These are phyloP conservation scores for Annulohypoxylon bovei DNA, from an alignment of 495 filamentous ascomycete genomes.

Conservation along the genomic window DNA sequence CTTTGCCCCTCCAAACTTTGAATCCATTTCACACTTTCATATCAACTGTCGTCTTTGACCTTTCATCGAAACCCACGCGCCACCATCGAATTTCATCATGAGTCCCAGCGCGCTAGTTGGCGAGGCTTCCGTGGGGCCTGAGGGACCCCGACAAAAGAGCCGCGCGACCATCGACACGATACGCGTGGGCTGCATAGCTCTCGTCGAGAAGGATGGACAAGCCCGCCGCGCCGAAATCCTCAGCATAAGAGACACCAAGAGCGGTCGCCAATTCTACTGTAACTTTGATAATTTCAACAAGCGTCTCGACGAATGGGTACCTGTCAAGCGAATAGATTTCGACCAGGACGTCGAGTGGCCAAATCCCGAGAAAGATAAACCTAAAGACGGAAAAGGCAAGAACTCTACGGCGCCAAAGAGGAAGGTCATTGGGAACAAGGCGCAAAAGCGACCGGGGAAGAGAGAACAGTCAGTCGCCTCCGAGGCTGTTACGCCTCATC, in stretches of 20 bases:
- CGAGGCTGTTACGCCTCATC: conserved; percentile 58
- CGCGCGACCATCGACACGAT: conserved; percentile 82
- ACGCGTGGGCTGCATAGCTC: conserved; percentile 62
- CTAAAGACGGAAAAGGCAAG: conserved; percentile 62
- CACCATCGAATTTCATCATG: conserved; percentile 52
- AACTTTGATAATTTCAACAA: conserved; percentile 99
- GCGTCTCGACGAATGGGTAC: conserved; percentile 96
- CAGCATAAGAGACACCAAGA: conserved; percentile 84
- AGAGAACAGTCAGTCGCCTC: conserved; percentile 59
- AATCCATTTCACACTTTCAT: neutral
- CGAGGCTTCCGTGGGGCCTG: conserved; percentile 57
- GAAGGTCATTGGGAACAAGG: conserved; percentile 57
- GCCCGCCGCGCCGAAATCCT: conserved; percentile 92
- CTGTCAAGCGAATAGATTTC: conserved; percentile 82
- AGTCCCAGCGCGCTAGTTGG: conserved; percentile 49
- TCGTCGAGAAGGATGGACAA: conserved; percentile 74
- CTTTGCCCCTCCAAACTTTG: conserved; percentile 40
- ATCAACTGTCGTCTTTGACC: conserved; percentile 3
- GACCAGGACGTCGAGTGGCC: conserved; percentile 67
- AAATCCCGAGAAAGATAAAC: conserved; percentile 65
- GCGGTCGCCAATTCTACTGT: conserved; percentile 87
- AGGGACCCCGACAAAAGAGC: conserved; percentile 71
- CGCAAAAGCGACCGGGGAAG: conserved; percentile 64
- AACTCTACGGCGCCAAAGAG: conserved; percentile 60
- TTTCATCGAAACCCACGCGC: conserved; percentile 35